Evolutionary conservation across 352 stramenopile genomes (phyloP).

Genomic region (Phytophthora nicotianae): DNA sequence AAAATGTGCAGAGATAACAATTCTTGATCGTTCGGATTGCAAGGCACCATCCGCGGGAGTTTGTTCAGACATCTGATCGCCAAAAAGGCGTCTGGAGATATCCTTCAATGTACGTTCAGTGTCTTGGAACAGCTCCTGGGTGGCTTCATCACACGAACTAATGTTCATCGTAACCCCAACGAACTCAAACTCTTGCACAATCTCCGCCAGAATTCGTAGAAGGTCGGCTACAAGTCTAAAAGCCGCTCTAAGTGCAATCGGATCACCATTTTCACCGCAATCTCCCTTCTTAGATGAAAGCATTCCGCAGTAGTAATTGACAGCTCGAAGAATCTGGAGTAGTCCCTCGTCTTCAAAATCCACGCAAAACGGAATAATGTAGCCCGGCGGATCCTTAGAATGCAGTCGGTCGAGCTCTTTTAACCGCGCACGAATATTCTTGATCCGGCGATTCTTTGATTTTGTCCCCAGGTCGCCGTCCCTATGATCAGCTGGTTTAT

Average conservation of each 20-base stretch:
- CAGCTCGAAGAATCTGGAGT: conserved; percentile 38
- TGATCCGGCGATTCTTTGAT: conserved; percentile 53
- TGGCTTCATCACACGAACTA: conserved; percentile 21
- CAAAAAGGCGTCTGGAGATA: conserved; percentile 24
- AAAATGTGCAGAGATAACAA: conserved; percentile 40
- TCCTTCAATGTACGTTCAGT: conserved; percentile 28
- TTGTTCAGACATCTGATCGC: not conserved
- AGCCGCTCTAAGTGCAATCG: not conserved
- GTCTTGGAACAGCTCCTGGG: conserved; percentile 30
- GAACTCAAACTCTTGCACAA: conserved; percentile 47
- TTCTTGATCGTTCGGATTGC: conserved; percentile 22
- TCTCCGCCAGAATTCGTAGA: conserved; percentile 41
- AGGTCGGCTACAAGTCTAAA: conserved; percentile 32
- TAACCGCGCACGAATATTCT: conserved; percentile 61
- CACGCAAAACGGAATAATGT: conserved; percentile 67
- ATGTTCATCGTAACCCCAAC: conserved; percentile 34
- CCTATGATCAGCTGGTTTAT: conserved; percentile 21
- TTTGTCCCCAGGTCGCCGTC: conserved; percentile 31
- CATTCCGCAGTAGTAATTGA: conserved; percentile 27
- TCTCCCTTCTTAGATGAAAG: not conserved
- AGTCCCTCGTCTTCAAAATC: conserved; percentile 62
- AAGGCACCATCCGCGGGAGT: not conserved
- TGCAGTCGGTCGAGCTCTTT: conserved; percentile 44
- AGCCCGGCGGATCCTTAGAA: conserved; percentile 48
- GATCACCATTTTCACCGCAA: not conserved